Percentiles rank a stretch among this genome's conserved stretches.
Conservation (phyloP, 2,329 filamentous ascomycete species). For the Fusarium odoratissimum region DNA sequence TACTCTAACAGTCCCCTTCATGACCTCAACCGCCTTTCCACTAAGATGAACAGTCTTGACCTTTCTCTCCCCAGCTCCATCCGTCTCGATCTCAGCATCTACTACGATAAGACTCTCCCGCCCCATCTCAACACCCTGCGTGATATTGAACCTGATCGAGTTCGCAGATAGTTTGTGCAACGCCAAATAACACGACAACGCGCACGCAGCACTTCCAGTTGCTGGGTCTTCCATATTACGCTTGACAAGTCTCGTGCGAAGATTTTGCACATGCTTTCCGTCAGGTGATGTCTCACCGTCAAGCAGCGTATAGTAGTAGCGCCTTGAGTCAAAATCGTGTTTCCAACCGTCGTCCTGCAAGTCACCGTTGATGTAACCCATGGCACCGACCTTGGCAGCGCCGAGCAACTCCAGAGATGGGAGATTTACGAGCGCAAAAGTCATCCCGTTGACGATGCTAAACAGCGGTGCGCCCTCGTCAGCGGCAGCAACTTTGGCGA, state of each 20-base stretch:
- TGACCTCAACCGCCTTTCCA: conserved; percentile 17
- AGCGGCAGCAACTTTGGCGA: conserved; percentile 42
- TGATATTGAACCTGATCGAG: conserved; percentile 59
- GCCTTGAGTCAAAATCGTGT: conserved; percentile 59
- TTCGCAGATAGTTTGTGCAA: conserved; percentile 47
- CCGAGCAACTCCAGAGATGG: conserved; percentile 69
- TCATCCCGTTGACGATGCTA: conserved; percentile 78
- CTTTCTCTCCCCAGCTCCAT: not conserved
- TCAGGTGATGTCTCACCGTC: conserved; percentile 35
- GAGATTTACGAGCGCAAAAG: conserved; percentile 73
- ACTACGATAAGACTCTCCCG: conserved; percentile 63
- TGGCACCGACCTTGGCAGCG: conserved; percentile 48
- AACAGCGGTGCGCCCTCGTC: conserved; percentile 59
- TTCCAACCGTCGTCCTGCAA: conserved; percentile 65
- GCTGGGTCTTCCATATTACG: conserved; percentile 66
- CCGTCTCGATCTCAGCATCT: conserved; percentile 49
- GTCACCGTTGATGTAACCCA: conserved; percentile 47
- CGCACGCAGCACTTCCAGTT: conserved; percentile 71
- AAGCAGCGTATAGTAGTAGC: conserved; percentile 68
- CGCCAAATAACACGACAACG: conserved; percentile 65
- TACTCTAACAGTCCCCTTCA: not conserved
- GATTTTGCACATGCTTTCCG: conserved; percentile 38
- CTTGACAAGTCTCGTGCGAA: conserved; percentile 71
- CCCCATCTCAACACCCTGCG: conserved; percentile 76
- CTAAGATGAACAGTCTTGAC: conserved; percentile 21